Evolutionary conservation across 352 stramenopile genomes (phyloP).

Genomic region (Phytophthora podocarpi): DNA sequence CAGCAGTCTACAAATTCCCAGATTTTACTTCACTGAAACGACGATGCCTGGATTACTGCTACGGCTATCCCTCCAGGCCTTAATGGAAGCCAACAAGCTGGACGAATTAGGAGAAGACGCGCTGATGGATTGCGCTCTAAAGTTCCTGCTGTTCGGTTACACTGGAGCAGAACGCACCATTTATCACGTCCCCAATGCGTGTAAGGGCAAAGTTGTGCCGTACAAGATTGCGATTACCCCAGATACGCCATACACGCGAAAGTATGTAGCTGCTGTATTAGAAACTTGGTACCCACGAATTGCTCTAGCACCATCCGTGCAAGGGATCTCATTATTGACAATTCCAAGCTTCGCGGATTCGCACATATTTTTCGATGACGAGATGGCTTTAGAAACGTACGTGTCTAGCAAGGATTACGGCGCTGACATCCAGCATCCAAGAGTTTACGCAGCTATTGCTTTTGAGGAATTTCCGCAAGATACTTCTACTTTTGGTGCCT

Average conservation of each 20-base stretch:
- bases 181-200: conserved; percentile 54
- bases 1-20: conserved; percentile 42
- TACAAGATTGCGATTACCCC: conserved; percentile 80
- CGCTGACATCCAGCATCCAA: conserved; percentile 45
- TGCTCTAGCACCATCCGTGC: conserved; percentile 40
- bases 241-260: conserved; percentile 67
- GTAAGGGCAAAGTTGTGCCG: conserved; percentile 56
- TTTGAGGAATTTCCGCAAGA: conserved; percentile 60
- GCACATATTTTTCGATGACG: conserved; percentile 62
- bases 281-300: conserved; percentile 68
- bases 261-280: conserved; percentile 56
- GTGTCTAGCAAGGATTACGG: conserved; percentile 59
- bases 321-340: conserved; percentile 50
- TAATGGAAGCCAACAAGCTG: conserved; percentile 52
- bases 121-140: conserved; percentile 46
- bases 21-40: conserved; percentile 72
- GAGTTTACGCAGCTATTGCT: conserved; percentile 70
- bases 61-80: conserved; percentile 50
- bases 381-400: conserved; percentile 57
- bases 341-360: conserved; percentile 63
- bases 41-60: conserved; percentile 68
- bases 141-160: conserved; percentile 58
- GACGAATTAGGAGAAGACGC: conserved; percentile 46
- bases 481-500: conserved; percentile 39
- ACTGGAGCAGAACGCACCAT: conserved; percentile 40